These are phyloP conservation scores for Pseudonitzschia multiseries DNA, from an alignment of 108 stramenopile genomes.

Conservation along the genomic window DNA sequence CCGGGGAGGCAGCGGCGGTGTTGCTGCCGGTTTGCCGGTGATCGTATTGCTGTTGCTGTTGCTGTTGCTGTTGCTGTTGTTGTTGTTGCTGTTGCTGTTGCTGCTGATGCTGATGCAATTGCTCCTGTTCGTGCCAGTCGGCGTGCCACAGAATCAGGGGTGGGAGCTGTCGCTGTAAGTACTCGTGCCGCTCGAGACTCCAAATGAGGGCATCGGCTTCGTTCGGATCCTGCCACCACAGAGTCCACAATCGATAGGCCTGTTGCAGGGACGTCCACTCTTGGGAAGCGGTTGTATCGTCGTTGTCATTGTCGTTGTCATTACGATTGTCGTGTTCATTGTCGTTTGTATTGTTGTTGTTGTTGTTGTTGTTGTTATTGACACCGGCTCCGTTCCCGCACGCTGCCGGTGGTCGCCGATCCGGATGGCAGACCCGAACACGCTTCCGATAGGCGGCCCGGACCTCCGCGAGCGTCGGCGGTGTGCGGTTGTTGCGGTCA, in stretches of 20 bases:
- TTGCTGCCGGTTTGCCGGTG: neutral
- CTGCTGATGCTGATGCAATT: neutral
- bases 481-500: constrained; percentile 12
- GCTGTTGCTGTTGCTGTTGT: constrained; percentile 8
- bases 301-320: neutral
- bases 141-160: constrained; percentile 5
- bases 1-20: neutral
- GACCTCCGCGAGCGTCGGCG: constrained; percentile 9
- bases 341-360: neutral
- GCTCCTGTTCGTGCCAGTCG: constrained; percentile 16
- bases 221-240: constrained; percentile 30
- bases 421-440: constrained; percentile 26
- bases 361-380: neutral
- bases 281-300: neutral
- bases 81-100: constrained; percentile 4
- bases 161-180: constrained; percentile 1
- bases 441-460: constrained; percentile 7
- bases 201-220: constrained; percentile 20
- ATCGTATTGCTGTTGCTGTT: neutral
- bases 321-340: neutral
- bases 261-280: constrained; percentile 28
- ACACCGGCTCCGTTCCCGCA: neutral
- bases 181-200: constrained; percentile 14
- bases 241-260: constrained; percentile 17
- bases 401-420: neutral